A percentile compares a stretch with the other conserved stretches of the same genome.
Conservation (phyloP, 1,284 basidiomycete species). For the Tremellales sp. region DNA sequence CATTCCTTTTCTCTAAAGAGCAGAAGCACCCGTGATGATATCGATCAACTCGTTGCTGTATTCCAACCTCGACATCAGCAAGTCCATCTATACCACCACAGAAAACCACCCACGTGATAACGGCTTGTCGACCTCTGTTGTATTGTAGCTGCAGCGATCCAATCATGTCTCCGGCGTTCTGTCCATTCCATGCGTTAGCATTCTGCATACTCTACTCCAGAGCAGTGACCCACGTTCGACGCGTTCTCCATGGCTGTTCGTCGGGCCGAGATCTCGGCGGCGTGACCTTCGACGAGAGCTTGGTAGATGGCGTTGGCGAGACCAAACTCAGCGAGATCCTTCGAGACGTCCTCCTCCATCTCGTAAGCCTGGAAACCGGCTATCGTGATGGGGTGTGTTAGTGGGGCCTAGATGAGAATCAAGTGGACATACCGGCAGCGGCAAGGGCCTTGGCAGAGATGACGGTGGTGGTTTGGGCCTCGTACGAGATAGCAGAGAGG, state of each 20-base stretch:
- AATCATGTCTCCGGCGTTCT: conserved; percentile 94
- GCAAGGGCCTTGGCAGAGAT: conserved; percentile 74
- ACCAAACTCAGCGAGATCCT: conserved; percentile 92
- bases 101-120: no score
- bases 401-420: conserved; percentile 8
- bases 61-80: conserved; percentile 4
- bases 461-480: conserved; percentile 70
- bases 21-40: conserved; percentile 45
- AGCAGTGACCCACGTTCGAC: conserved; percentile 59
- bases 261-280: conserved; percentile 72
- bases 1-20: conserved; percentile 37
- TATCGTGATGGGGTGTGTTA: conserved; percentile 39
- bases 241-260: conserved; percentile 99
- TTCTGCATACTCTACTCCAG: no score
- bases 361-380: conserved; percentile 88
- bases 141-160: conserved; percentile 81
- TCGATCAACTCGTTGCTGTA: conserved; percentile 48
- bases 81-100: conserved; percentile 1
- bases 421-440: conserved; percentile 61
- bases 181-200: conserved; percentile 3
- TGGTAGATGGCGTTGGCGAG: conserved; percentile 96
- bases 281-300: conserved; percentile 91
- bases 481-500: conserved; percentile 89
- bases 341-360: conserved; percentile 91
- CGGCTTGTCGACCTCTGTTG: conserved; percentile 98